Evolutionary conservation across 345 rosid genomes (phyloP).

Genomic region (Eucalyptus pauciflora): DNA sequence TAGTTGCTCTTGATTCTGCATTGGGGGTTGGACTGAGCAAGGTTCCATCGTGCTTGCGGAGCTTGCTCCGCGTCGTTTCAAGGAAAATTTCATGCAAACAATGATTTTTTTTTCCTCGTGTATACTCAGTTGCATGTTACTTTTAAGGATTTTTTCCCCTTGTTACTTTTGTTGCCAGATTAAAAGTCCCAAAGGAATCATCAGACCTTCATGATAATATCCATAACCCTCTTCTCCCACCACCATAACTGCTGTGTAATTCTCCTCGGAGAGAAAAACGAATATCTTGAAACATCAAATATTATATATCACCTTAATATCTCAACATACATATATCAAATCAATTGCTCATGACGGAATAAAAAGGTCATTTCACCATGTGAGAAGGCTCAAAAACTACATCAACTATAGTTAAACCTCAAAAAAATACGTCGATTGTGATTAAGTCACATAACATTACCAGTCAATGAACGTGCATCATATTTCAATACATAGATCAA

Average conservation of each 20-base stretch:
- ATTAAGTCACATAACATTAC: not conserved
- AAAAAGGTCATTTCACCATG: no score
- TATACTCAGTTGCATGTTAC: no score
- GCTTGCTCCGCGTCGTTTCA: not conserved
- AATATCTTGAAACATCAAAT: not conserved
- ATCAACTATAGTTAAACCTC: not conserved
- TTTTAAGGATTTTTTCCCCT: not conserved
- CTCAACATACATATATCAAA: not conserved
- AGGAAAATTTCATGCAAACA: not conserved
- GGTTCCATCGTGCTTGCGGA: not conserved
- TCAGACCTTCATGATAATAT: not conserved
- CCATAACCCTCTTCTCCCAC: not conserved
- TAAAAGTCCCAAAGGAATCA: not conserved
- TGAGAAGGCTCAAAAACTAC: not conserved
- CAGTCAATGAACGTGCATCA: not conserved
- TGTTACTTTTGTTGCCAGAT: not conserved
- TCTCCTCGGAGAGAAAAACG: not conserved
- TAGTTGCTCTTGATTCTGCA: not conserved
- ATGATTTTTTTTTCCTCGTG: not conserved
- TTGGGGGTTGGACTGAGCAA: not conserved
- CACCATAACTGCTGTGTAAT: not conserved
- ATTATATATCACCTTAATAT: not conserved
- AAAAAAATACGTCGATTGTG: rapidly evolving
- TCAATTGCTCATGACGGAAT: rapidly evolving
- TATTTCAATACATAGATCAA: not conserved